A percentile compares a stretch with the other conserved stretches of the same genome.
Evolutionary conservation across 2,329 filamentous ascomycete genomes (phyloP).

Genomic region (Aspergillus neoniger): DNA sequence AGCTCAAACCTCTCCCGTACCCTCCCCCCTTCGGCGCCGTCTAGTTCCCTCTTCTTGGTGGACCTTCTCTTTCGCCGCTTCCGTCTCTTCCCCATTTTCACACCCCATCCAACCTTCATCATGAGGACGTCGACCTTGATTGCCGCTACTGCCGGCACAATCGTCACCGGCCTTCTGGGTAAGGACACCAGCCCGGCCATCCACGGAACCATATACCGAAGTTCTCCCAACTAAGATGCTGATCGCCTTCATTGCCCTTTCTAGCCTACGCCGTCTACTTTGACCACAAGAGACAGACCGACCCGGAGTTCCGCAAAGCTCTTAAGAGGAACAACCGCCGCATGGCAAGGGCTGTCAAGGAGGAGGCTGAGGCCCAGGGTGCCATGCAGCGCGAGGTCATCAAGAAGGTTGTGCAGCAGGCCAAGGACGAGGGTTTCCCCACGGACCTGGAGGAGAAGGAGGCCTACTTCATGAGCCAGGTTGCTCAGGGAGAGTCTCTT

Average conservation of each 20-base stretch:
- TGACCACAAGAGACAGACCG: conserved; percentile 65
- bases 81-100: conserved; percentile 9
- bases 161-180: conserved; percentile 60
- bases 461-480: conserved; percentile 94
- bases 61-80: background rate
- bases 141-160: conserved; percentile 59
- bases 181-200: conserved; percentile 24
- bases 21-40: background rate
- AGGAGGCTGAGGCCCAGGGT: conserved; percentile 50
- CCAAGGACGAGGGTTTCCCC: conserved; percentile 90
- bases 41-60: background rate
- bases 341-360: conserved; percentile 50
- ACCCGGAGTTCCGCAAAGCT: conserved; percentile 63
- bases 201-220: background rate
- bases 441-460: conserved; percentile 89
- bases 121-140: conserved; percentile 61
- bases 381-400: conserved; percentile 64
- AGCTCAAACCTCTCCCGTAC: background rate
- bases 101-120: conserved; percentile 26
- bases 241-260: conserved; percentile 4
- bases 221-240: conserved; percentile 17
- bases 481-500: conserved; percentile 82
- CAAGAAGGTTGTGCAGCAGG: conserved; percentile 72
- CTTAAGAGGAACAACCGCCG: conserved; percentile 54
- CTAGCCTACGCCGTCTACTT: conserved; percentile 67